phyloP scores from a whole-genome alignment of 371 early-diverging fungal genomes.

The Batrachochytrium dendrobatidis region DNA sequence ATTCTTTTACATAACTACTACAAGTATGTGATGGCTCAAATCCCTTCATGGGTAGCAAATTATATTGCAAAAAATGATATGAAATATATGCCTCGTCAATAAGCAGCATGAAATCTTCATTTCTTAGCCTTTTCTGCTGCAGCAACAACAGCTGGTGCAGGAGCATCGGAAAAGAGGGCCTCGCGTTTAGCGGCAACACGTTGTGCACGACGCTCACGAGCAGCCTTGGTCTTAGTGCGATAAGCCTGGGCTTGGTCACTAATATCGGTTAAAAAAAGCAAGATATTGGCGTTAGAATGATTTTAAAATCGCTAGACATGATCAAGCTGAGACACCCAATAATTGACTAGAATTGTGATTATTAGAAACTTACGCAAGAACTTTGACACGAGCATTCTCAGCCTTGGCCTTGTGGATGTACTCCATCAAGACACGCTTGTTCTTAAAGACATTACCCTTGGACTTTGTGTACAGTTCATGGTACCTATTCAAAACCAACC shows the following conservation, averaged over 20 bases:
- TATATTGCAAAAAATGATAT: too few species aligned
- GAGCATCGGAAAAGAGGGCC: conserved; percentile 34
- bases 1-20: too few species aligned
- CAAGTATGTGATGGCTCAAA: too few species aligned
- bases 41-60: too few species aligned
- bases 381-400: conserved; percentile 93
- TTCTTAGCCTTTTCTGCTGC: background rate
- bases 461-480: conserved; percentile 95
- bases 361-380: conserved; percentile 54
- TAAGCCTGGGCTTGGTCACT: conserved; percentile 98
- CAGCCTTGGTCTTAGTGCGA: conserved; percentile 93
- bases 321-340: conserved; percentile 2
- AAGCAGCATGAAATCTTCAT: too few species aligned
- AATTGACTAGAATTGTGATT: background rate
- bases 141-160: too few species aligned
- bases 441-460: conserved; percentile 99
- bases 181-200: conserved; percentile 88
- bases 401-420: conserved; percentile 99
- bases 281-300: conserved; percentile 4
- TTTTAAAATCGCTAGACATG: background rate
- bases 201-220: conserved; percentile 85
- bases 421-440: conserved; percentile 99
- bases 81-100: too few species aligned
- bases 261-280: too few species aligned
- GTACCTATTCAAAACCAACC: conserved; percentile 49